Evolutionary conservation across 2,329 filamentous ascomycete species (phyloP).

Genomic region (Neofusicoccum sp.): DNA sequence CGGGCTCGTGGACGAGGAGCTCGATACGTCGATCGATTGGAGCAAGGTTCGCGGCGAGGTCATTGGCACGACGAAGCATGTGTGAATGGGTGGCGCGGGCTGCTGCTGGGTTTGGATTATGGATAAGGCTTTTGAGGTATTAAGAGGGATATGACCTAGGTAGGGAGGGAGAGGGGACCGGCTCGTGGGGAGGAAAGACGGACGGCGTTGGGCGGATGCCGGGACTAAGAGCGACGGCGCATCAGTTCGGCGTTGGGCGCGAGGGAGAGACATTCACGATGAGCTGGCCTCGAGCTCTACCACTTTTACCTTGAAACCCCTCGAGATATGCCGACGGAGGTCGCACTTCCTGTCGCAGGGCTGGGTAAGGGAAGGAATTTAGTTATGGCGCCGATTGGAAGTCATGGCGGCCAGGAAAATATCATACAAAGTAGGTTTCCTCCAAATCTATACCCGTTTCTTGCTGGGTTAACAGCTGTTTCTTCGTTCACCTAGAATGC

Average conservation of each 20-base stretch:
- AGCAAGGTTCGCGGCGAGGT: constrained; percentile 79
- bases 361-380: neutral
- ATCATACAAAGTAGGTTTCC: constrained; percentile 4
- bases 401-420: neutral
- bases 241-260: too few species aligned
- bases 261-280: too few species aligned
- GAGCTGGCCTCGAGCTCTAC: too few species aligned
- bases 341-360: too few species aligned
- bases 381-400: neutral
- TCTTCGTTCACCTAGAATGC: neutral
- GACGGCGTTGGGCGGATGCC: too few species aligned
- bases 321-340: too few species aligned
- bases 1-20: constrained; percentile 82
- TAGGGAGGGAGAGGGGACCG: neutral
- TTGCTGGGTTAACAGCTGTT: constrained; percentile 1
- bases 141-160: too few species aligned
- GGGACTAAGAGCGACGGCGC: too few species aligned
- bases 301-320: too few species aligned
- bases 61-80: constrained; percentile 81
- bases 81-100: neutral
- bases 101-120: too few species aligned
- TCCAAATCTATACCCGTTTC: constrained; percentile 1
- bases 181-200: constrained; percentile 8
- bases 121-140: neutral
- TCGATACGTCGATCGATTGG: constrained; percentile 93